A percentile compares a stretch with the other conserved stretches of the same genome.
phyloP scores from a whole-genome alignment of 768 basidiomycete species.

The Tricholoma terreum region DNA sequence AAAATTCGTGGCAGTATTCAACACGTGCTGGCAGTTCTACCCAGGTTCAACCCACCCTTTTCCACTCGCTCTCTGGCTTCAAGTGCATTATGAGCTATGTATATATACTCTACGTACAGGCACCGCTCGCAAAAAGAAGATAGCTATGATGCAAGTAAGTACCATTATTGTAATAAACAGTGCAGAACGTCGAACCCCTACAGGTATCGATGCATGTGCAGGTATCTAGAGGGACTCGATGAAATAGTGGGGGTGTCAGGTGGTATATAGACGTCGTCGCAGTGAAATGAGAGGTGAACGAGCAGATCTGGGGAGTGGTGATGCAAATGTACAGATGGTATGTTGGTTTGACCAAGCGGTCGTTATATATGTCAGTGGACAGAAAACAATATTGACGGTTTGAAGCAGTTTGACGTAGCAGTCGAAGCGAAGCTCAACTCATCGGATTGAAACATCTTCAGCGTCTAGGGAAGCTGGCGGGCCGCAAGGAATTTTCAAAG shows the following conservation, averaged over 20 bases:
- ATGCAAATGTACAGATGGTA: slow-evolving; percentile 6
- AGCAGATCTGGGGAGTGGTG: not conserved
- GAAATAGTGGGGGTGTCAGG: not conserved
- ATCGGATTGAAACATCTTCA: slow-evolving; percentile 50
- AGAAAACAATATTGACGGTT: not conserved
- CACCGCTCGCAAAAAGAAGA: not conserved
- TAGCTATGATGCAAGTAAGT: not conserved
- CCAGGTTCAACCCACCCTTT: not conserved
- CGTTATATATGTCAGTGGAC: not conserved
- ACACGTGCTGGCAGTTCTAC: slow-evolving; percentile 18
- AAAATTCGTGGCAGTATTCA: slow-evolving; percentile 18
- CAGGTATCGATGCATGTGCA: not conserved
- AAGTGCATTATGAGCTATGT: not conserved
- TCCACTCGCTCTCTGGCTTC: not conserved
- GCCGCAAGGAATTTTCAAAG: slow-evolving; percentile 51
- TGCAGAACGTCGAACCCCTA: not conserved
- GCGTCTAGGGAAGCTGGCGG: slow-evolving; percentile 40
- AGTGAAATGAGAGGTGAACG: not conserved
- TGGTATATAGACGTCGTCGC: not conserved
- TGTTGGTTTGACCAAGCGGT: not conserved
- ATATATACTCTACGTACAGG: not conserved
- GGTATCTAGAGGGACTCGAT: not conserved
- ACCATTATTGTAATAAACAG: not conserved
- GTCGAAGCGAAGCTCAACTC: slow-evolving; percentile 22
- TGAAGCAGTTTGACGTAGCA: not conserved